Evolutionary conservation across 2,329 filamentous ascomycete species (phyloP).

Genomic region (Dryadomyces sulphureus): DNA sequence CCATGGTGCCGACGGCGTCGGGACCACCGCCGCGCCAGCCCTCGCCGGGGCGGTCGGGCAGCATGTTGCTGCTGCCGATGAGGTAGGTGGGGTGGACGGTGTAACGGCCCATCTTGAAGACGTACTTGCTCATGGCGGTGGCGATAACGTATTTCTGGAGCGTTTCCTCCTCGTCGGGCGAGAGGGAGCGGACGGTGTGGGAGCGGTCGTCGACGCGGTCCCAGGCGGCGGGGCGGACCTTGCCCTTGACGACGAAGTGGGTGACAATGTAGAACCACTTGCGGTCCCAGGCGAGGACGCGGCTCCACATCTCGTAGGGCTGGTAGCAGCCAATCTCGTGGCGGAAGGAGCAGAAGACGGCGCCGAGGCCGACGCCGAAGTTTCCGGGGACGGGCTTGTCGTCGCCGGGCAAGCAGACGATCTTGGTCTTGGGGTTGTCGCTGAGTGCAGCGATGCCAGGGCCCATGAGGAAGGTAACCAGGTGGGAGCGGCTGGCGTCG

Average conservation of each 20-base stretch:
- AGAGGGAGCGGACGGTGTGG: constrained; percentile 4
- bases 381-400: constrained; percentile 29
- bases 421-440: constrained; percentile 29
- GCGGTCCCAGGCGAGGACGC: constrained; percentile 59
- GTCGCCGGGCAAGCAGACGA: constrained; percentile 28
- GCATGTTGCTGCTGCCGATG: constrained; percentile 53
- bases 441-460: constrained; percentile 39
- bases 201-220: constrained; percentile 21
- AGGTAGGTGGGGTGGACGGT: constrained; percentile 73
- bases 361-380: constrained; percentile 54
- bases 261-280: constrained; percentile 71
- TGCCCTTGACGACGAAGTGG: constrained; percentile 53
- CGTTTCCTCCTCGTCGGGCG: constrained; percentile 22
- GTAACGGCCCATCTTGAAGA: constrained; percentile 66
- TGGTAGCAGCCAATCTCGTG: constrained; percentile 56
- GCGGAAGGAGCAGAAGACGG: constrained; percentile 60
- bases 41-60: constrained; percentile 54
- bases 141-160: constrained; percentile 55
- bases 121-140: constrained; percentile 63
- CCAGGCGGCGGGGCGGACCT: constrained; percentile 39
- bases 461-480: constrained; percentile 54
- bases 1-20: constrained; percentile 23
- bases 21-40: constrained; percentile 37
- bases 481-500: constrained; percentile 68
- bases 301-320: constrained; percentile 58